Evolutionary conservation across 345 rosid genomes (phyloP).

Genomic region (Kandelia obovata): DNA sequence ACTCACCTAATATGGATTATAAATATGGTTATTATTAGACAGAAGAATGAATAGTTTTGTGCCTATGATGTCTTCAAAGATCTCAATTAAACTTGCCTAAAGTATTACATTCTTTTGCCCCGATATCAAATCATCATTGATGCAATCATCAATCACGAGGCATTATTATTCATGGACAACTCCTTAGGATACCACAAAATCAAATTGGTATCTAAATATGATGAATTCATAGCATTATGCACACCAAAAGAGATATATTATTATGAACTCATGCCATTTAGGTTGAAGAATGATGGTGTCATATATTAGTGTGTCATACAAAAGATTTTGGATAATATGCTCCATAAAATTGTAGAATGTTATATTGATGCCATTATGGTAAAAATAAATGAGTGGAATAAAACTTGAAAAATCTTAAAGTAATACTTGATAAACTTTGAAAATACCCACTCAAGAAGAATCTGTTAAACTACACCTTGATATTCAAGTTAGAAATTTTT

Average conservation of each 20-base stretch:
- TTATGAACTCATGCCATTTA: slow-evolving; percentile 2
- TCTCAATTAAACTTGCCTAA: neutral
- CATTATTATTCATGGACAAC: neutral
- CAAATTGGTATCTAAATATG: neutral
- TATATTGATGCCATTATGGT: slow-evolving; percentile 9
- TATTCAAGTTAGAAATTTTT: neutral
- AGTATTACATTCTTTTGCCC: neutral
- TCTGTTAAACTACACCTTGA: neutral
- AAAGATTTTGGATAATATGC: slow-evolving; percentile 3
- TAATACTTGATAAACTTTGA: neutral
- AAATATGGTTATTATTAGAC: neutral
- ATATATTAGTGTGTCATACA: slow-evolving; percentile 10
- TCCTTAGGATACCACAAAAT: neutral
- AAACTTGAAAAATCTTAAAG: neutral
- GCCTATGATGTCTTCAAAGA: neutral
- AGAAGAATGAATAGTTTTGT: neutral
- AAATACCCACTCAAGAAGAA: neutral
- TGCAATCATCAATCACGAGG: neutral
- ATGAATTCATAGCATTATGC: neutral
- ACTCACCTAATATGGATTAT: neutral
- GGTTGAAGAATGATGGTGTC: neutral
- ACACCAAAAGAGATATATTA: neutral
- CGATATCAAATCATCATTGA: neutral
- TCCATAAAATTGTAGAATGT: slow-evolving; percentile 9
- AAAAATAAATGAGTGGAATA: neutral